Conservation (phyloP, 495 filamentous ascomycete species). For the Letharia columbiana region DNA sequence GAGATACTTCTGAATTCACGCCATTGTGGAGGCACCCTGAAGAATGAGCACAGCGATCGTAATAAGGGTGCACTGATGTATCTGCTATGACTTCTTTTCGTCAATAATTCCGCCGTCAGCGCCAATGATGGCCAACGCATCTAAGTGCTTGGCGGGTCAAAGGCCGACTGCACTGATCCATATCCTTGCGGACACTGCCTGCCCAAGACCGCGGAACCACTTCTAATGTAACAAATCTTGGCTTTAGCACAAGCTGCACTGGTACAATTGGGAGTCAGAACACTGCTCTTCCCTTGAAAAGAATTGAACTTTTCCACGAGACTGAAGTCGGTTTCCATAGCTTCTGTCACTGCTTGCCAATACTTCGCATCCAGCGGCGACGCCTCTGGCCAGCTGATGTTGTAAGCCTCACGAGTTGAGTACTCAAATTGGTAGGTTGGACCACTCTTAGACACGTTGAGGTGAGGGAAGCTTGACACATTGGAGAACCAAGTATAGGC, state of each 20-base stretch:
- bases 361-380: slow-evolving; percentile 50
- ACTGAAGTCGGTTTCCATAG: slow-evolving; percentile 44
- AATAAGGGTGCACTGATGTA: background rate
- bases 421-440: slow-evolving; percentile 46
- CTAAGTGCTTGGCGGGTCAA: slow-evolving; percentile 1
- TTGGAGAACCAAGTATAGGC: slow-evolving; percentile 46
- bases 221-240: slow-evolving; percentile 55
- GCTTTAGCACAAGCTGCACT: slow-evolving; percentile 41
- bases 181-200: slow-evolving; percentile 44
- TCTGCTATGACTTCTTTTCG: background rate
- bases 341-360: slow-evolving; percentile 51
- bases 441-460: slow-evolving; percentile 29
- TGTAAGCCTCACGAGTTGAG: slow-evolving; percentile 47
- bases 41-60: background rate
- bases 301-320: slow-evolving; percentile 45
- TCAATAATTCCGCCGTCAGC: background rate
- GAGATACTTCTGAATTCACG: too few species aligned
- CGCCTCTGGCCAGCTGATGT: slow-evolving; percentile 37
- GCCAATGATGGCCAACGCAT: background rate
- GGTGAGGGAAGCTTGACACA: slow-evolving; percentile 35
- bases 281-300: slow-evolving; percentile 45
- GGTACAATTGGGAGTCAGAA: slow-evolving; percentile 44
- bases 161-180: slow-evolving; percentile 24
- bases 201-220: slow-evolving; percentile 46
- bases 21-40: background rate